Evolutionary conservation across 768 basidiomycete species (phyloP).

Genomic region (Boletus rubroflammeus): DNA sequence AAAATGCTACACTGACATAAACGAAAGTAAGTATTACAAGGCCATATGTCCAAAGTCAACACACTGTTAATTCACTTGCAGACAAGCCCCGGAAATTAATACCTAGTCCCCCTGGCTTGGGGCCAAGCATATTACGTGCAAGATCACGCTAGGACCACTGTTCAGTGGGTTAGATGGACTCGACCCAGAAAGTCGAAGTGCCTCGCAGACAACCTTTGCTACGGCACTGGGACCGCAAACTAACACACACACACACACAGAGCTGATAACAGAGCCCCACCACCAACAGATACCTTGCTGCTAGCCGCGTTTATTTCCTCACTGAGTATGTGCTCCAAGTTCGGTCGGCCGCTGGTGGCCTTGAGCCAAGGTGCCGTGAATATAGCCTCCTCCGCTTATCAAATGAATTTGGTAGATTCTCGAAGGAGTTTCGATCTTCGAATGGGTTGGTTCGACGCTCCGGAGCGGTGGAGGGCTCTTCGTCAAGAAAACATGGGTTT

Average conservation of each 20-base stretch:
- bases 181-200: constrained; percentile 35
- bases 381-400: neutral
- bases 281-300: constrained; percentile 42
- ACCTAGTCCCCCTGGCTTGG: neutral
- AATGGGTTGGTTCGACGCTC: no score
- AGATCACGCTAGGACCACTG: constrained; percentile 33
- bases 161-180: constrained; percentile 24
- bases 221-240: constrained; percentile 42
- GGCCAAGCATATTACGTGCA: constrained; percentile 31
- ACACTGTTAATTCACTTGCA: neutral
- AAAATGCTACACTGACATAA: neutral
- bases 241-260: no score
- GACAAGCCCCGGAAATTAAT: neutral
- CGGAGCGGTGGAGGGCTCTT: no score
- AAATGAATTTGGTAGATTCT: neutral
- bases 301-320: constrained; percentile 29
- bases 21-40: neutral
- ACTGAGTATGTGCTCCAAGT: constrained; percentile 34
- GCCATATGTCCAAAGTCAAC: neutral
- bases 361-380: no score
- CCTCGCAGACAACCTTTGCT: constrained; percentile 32
- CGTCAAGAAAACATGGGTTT: no score
- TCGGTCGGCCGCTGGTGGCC: constrained; percentile 35
- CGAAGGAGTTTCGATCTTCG: no score
- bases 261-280: constrained; percentile 11